Conservation (phyloP, 192 early-diverging fungal species). For the Phlyctochytrium bullatum region DNA sequence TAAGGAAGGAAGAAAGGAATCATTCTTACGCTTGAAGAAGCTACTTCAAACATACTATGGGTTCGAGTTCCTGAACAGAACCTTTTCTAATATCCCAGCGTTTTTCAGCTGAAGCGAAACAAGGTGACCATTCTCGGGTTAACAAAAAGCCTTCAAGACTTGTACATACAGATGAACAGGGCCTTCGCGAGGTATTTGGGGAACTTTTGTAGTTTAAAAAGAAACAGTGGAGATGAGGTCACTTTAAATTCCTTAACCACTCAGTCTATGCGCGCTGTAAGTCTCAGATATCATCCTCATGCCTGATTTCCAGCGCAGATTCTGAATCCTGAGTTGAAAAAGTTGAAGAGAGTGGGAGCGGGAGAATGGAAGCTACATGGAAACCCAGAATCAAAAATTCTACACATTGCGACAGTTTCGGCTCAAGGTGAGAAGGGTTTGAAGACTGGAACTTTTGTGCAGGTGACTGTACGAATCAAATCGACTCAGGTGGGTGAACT, state of each 20-base stretch:
- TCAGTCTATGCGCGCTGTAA: background rate
- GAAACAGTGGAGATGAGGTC: background rate
- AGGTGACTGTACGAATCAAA: slow-evolving; percentile 10
- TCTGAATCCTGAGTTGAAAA: slow-evolving; percentile 20
- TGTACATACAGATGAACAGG: slow-evolving; percentile 12
- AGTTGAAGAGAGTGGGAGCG: background rate
- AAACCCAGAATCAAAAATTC: background rate
- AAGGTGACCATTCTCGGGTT: slow-evolving; percentile 6
- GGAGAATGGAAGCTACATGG: slow-evolving; percentile 12
- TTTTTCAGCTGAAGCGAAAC: slow-evolving; percentile 1
- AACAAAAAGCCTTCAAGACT: slow-evolving; percentile 2
- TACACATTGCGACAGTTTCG: too few relatives aligned
- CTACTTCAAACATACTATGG: background rate
- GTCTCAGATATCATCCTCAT: too few relatives aligned
- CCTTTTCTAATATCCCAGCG: background rate
- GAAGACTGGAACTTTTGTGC: slow-evolving; percentile 1
- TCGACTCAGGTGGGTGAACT: slow-evolving; percentile 17
- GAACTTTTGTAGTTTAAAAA: background rate
- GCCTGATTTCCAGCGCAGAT: too few relatives aligned
- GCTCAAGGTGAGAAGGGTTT: too few relatives aligned
- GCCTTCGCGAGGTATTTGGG: slow-evolving; percentile 20
- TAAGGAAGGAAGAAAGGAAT: background rate
- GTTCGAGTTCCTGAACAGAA: background rate
- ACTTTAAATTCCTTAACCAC: slow-evolving; percentile 1
- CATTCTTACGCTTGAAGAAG: background rate